Conservation (phyloP, 1,284 basidiomycete species). For the Kalmanozyma brasiliensis region DNA sequence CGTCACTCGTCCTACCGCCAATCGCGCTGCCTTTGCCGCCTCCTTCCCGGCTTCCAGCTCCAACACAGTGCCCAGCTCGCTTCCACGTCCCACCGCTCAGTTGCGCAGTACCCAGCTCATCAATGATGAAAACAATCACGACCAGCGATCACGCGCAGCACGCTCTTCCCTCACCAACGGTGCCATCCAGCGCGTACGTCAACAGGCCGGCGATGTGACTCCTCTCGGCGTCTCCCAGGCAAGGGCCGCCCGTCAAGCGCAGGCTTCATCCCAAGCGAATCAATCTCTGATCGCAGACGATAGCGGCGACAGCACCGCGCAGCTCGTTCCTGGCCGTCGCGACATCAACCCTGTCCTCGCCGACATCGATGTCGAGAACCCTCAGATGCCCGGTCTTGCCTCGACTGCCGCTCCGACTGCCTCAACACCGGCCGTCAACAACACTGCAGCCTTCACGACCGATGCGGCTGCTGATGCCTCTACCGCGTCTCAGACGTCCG, state of each 20-base stretch:
- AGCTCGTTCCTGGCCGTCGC: constrained; percentile 30
- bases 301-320: constrained; percentile 34
- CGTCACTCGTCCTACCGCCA: constrained; percentile 21
- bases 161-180: constrained; percentile 42
- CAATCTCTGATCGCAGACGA: constrained; percentile 25
- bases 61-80: constrained; percentile 27
- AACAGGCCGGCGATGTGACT: constrained; percentile 43
- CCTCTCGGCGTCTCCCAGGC: constrained; percentile 43
- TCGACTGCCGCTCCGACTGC: background rate
- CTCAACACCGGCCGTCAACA: background rate
- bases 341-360: constrained; percentile 14
- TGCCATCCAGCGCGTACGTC: constrained; percentile 39
- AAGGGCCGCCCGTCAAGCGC: constrained; percentile 25
- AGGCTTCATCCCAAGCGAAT: constrained; percentile 11
- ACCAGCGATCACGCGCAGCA: constrained; percentile 23
- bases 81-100: constrained; percentile 33
- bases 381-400: constrained; percentile 21
- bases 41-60: constrained; percentile 23
- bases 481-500: constrained; percentile 26
- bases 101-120: constrained; percentile 8
- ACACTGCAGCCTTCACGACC: background rate
- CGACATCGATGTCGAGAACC: constrained; percentile 38
- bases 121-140: constrained; percentile 5
- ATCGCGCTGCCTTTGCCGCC: constrained; percentile 31
- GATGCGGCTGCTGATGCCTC: constrained; percentile 11